Percentiles rank a stretch among this genome's conserved stretches.
Evolutionary conservation across 2,329 filamentous ascomycete species (phyloP).

Genomic region (Lachnellula subtilissima): DNA sequence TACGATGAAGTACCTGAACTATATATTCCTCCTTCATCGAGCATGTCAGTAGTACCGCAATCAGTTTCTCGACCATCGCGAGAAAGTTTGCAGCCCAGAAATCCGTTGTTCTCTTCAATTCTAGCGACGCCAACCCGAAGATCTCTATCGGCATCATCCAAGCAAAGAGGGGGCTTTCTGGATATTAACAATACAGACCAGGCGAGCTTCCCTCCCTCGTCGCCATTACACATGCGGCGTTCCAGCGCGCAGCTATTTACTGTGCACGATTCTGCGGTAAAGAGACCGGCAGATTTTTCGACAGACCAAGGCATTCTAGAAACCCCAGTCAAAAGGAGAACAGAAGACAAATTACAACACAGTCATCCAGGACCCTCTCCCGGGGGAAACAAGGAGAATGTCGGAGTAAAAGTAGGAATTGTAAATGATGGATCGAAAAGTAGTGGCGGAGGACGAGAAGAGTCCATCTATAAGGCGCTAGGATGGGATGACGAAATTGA

Average conservation of each 20-base stretch:
- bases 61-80: constrained; percentile 17
- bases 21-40: constrained; percentile 22
- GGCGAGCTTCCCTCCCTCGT: constrained; percentile 18
- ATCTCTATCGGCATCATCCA: constrained; percentile 1
- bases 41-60: constrained; percentile 26
- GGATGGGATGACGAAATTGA: constrained; percentile 36
- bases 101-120: constrained; percentile 20
- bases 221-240: constrained; percentile 23
- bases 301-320: constrained; percentile 20
- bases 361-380: constrained; percentile 14
- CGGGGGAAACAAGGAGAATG: constrained; percentile 21
- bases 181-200: background rate
- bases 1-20: constrained; percentile 11
- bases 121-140: constrained; percentile 30
- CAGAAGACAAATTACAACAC: constrained; percentile 10
- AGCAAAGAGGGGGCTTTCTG: background rate
- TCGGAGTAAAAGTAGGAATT: background rate
- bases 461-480: constrained; percentile 33
- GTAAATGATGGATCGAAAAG: background rate
- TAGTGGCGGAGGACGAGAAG: constrained; percentile 11
- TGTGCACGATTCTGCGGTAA: constrained; percentile 21
- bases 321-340: constrained; percentile 24
- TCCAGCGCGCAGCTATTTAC: constrained; percentile 27
- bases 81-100: constrained; percentile 5
- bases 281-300: constrained; percentile 3